These are phyloP conservation scores for Massariosphaeria phaeospora DNA, from an alignment of 495 filamentous ascomycete genomes.

Conservation along the genomic window DNA sequence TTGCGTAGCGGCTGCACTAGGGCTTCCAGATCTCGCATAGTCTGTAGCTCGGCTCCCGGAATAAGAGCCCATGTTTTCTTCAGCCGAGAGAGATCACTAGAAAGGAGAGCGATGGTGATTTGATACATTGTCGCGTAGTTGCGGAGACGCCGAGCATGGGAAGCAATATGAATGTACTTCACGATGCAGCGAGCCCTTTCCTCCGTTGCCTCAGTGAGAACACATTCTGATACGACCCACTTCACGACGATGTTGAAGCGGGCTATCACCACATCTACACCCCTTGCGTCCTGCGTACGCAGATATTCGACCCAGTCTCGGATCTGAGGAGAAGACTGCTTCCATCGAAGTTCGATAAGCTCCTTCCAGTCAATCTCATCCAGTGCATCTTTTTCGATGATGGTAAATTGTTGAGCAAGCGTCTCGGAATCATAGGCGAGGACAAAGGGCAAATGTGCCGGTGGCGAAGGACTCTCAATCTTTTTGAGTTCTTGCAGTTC, in stretches of 20 bases:
- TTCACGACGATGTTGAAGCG: conserved; percentile 97
- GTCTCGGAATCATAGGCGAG: conserved; percentile 85
- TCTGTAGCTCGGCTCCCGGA: conserved; percentile 60
- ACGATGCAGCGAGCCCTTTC: conserved; percentile 80
- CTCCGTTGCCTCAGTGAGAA: conserved; percentile 74
- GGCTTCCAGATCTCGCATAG: conserved; percentile 73
- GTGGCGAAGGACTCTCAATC: conserved; percentile 17
- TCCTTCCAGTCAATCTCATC: conserved; percentile 98
- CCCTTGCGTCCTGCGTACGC: conserved; percentile 69
- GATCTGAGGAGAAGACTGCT: conserved; percentile 59
- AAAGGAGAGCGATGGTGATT: conserved; percentile 83
- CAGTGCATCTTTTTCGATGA: conserved; percentile 93
- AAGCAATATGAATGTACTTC: conserved; percentile 90
- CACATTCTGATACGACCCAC: conserved; percentile 89
- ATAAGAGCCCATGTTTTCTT: conserved; percentile 77
- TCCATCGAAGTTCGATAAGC: conserved; percentile 90
- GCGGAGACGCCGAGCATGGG: conserved; percentile 73
- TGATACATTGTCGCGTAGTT: conserved; percentile 98
- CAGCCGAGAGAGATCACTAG: conserved; percentile 71
- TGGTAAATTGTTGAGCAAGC: conserved; percentile 87
- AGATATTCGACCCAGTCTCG: conserved; percentile 93
- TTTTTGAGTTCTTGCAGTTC: conserved; percentile 31
- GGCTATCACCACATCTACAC: conserved; percentile 92
- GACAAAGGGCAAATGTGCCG: conserved; percentile 82
- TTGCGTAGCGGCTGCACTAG: conserved; percentile 85